phyloP scores from a whole-genome alignment of 441 rosid species.

The Capsella rubella region DNA sequence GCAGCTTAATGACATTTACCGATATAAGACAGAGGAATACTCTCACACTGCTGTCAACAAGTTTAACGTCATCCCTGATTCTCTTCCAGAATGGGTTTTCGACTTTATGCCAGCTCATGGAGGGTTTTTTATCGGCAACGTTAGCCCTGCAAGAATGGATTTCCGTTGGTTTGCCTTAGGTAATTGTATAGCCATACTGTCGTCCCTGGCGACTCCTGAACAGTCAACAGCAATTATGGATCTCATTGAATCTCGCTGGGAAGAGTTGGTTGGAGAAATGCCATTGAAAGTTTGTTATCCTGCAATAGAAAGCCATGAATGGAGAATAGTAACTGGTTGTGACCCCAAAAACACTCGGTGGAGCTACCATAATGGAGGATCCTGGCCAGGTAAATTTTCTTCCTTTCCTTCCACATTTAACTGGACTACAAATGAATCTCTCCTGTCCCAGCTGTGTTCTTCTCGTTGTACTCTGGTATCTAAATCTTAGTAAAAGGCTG shows the following conservation, averaged over 20 bases:
- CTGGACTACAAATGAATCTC: not conserved
- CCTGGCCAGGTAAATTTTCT: conserved; percentile 82
- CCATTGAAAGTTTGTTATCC: conserved; percentile 91
- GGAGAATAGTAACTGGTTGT: conserved; percentile 84
- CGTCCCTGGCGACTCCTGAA: conserved; percentile 91
- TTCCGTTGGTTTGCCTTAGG: conserved; percentile 97
- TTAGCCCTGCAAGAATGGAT: conserved; percentile 94
- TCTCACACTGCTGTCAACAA: conserved; percentile 94
- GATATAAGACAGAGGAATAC: conserved; percentile 94
- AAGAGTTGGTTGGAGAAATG: conserved; percentile 94
- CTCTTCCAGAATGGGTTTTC: conserved; percentile 93
- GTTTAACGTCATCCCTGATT: conserved; percentile 95
- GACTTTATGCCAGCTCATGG: conserved; percentile 87
- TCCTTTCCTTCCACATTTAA: not conserved
- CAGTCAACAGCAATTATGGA: conserved; percentile 96
- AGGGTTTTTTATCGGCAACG: conserved; percentile 91
- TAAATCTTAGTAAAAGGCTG: not conserved
- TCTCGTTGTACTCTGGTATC: not conserved
- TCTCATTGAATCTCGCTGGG: conserved; percentile 93
- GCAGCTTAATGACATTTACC: conserved; percentile 90
- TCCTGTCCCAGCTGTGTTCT: not conserved
- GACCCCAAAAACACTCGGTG: conserved; percentile 94
- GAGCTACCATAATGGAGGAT: conserved; percentile 98
- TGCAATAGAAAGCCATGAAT: conserved; percentile 86
- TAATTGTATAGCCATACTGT: conserved; percentile 84